These are phyloP conservation scores for Postia placenta DNA, from an alignment of 768 basidiomycete species.

Conservation along the genomic window DNA sequence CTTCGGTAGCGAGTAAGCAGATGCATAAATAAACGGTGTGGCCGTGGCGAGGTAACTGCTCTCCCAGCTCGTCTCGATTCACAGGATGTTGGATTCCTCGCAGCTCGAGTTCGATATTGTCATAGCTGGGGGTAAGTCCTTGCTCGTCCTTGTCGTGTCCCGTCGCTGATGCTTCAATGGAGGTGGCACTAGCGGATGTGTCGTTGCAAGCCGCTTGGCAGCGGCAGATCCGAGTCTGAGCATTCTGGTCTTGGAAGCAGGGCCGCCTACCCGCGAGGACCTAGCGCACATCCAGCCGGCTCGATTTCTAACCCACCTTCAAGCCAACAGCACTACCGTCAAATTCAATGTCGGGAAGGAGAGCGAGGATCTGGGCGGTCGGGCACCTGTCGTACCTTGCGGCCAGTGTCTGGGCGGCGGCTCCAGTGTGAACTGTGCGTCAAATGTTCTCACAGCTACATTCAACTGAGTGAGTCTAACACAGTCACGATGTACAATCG, in stretches of 20 bases:
- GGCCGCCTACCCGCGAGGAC: conserved; percentile 41
- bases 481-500: conserved; percentile 48
- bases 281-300: conserved; percentile 46
- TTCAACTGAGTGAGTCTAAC: not conserved
- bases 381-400: conserved; percentile 33
- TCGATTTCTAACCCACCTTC: conserved; percentile 37
- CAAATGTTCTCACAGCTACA: not conserved
- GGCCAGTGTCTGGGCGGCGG: conserved; percentile 56
- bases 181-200: conserved; percentile 45
- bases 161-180: no score
- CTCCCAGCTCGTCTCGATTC: no score
- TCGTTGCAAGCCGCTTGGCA: conserved; percentile 47
- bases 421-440: conserved; percentile 51
- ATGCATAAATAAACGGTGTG: no score
- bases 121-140: conserved; percentile 21
- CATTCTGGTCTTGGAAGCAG: conserved; percentile 57
- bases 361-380: conserved; percentile 38
- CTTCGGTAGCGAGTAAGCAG: no score
- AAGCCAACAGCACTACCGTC: conserved; percentile 33
- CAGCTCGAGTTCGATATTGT: conserved; percentile 9
- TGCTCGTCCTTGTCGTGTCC: not conserved
- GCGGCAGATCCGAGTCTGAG: conserved; percentile 45
- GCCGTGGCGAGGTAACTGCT: no score
- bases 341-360: conserved; percentile 31
- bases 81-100: no score